A percentile compares a stretch with the other conserved stretches of the same genome.
Conservation (phyloP, 192 early-diverging fungal genomes). For the Backusella australiensis region DNA sequence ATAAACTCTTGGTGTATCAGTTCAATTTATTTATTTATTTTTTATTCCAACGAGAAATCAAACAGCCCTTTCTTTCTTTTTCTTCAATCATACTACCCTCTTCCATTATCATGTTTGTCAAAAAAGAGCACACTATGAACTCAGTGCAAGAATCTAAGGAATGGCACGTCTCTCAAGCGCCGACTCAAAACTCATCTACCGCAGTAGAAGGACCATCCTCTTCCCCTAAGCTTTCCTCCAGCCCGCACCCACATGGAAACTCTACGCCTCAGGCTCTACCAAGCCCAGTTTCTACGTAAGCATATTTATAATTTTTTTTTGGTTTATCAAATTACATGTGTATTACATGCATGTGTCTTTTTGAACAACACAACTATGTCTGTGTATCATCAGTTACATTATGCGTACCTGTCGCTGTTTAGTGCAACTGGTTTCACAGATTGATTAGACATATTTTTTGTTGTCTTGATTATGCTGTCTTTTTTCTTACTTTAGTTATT, state of each 20-base stretch:
- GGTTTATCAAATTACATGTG: background rate
- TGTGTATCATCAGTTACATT: conserved; percentile 1
- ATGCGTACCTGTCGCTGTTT: conserved; percentile 23
- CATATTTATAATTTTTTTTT: background rate
- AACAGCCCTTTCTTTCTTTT: background rate
- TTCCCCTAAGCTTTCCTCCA: background rate
- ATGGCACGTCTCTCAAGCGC: conserved; percentile 2
- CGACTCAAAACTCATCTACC: background rate
- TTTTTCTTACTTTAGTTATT: background rate
- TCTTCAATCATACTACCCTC: background rate
- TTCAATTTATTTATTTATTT: background rate
- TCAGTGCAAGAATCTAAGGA: conserved; percentile 8
- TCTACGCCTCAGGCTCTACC: background rate
- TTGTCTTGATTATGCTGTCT: background rate
- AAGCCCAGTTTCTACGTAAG: background rate
- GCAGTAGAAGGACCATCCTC: conserved; percentile 2
- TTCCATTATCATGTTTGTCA: background rate
- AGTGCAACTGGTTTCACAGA: conserved; percentile 17
- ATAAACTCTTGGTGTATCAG: background rate
- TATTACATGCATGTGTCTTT: background rate
- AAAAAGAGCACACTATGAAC: background rate
- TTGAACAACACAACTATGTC: background rate
- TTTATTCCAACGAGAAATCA: background rate
- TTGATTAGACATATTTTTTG: background rate
- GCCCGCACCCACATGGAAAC: background rate